Conservation (phyloP, 2,329 filamentous ascomycete genomes). For the Ascochyta clinopodiicola region DNA sequence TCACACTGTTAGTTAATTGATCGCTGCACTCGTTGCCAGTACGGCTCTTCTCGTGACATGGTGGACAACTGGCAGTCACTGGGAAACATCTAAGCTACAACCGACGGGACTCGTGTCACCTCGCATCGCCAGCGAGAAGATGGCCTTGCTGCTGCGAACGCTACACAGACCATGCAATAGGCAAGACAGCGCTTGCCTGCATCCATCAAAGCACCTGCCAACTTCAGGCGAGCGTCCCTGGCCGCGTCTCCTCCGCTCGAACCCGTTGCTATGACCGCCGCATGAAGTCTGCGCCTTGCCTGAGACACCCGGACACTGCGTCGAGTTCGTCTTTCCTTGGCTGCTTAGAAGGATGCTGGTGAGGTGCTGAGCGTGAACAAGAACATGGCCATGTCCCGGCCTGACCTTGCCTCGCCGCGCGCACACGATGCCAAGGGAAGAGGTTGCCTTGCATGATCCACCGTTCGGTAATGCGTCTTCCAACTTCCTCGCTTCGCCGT, state of each 20-base stretch:
- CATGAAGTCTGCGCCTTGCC: conserved; percentile 5
- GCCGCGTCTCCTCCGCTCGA: not conserved
- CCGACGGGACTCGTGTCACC: conserved; percentile 9
- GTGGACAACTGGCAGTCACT: conserved; percentile 7
- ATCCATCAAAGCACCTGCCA: conserved; percentile 10
- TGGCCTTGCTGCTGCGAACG: conserved; percentile 19
- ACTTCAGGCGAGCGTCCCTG: conserved; percentile 5
- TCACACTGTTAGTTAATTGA: conserved; percentile 13
- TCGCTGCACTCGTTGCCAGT: conserved; percentile 9
- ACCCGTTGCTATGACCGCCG: conserved; percentile 1
- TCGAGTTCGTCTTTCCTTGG: not conserved
- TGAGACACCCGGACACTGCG: conserved; percentile 4
- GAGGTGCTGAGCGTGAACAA: too few relatives aligned
- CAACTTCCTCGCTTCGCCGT: conserved; percentile 7
- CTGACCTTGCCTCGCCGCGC: conserved; percentile 12
- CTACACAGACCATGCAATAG: conserved; percentile 17
- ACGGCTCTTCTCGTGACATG: conserved; percentile 14
- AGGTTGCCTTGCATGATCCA: conserved; percentile 1
- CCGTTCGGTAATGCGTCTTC: not conserved
- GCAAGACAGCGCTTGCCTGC: conserved; percentile 16
- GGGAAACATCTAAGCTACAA: conserved; percentile 1
- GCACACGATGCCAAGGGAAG: not conserved
- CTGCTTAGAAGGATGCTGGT: not conserved
- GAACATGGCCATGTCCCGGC: not conserved
- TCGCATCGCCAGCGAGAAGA: conserved; percentile 13